A percentile compares a stretch with the other conserved stretches of the same genome.
Conservation (phyloP, 805 yeast species). For the Nadsonia fulvescens region DNA sequence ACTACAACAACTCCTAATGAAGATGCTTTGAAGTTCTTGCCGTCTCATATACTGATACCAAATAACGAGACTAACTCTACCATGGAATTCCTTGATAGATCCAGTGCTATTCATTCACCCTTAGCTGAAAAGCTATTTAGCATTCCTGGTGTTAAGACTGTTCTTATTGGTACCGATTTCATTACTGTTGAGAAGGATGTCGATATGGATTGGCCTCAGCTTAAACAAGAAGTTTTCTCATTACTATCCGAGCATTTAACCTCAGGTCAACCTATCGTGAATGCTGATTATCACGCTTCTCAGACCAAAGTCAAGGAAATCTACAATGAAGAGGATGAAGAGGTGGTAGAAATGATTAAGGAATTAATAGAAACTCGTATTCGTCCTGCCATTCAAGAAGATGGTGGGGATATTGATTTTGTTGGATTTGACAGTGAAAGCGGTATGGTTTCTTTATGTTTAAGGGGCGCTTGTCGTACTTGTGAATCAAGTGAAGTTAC, state of each 20-base stretch:
- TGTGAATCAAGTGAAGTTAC: conserved; percentile 88
- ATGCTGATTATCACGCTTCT: conserved; percentile 19
- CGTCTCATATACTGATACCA: conserved; percentile 52
- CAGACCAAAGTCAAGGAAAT: conserved; percentile 25
- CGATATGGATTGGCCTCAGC: conserved; percentile 51
- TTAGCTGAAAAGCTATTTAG: conserved; percentile 57
- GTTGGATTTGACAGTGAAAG: conserved; percentile 69
- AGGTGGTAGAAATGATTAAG: conserved; percentile 73
- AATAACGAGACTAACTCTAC: conserved; percentile 33
- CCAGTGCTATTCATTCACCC: conserved; percentile 63
- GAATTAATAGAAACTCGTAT: conserved; percentile 88
- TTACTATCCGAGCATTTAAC: conserved; percentile 28
- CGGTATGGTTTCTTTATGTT: conserved; percentile 73
- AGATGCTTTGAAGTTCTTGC: conserved; percentile 69
- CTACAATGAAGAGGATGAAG: conserved; percentile 55
- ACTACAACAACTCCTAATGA: conserved; percentile 78
- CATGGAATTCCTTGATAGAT: conserved; percentile 51
- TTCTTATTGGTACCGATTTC: conserved; percentile 71
- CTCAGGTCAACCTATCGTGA: conserved; percentile 33
- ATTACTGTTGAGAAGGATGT: conserved; percentile 57
- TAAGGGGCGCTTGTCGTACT: conserved; percentile 91
- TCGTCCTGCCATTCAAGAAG: conserved; percentile 95
- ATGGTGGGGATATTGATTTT: conserved; percentile 92
- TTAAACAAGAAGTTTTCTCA: conserved; percentile 42
- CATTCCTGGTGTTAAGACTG: conserved; percentile 57